Conservation (phyloP, 108 stramenopile genomes). For the Aurantiochytrium sp. region DNA sequence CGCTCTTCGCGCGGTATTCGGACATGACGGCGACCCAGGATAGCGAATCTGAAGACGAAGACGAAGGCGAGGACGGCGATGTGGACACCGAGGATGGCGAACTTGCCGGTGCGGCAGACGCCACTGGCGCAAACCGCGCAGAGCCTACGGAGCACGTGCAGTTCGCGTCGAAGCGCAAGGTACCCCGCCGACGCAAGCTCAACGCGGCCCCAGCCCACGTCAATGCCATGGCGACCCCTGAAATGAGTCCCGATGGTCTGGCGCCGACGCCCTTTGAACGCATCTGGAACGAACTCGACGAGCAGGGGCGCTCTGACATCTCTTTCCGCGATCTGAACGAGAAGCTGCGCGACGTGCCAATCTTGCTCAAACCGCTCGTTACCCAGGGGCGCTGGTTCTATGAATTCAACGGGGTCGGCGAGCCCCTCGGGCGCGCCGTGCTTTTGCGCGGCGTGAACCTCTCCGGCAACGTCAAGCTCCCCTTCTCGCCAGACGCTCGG, state of each 20-base stretch:
- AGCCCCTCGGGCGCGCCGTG: neutral
- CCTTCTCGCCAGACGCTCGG: neutral
- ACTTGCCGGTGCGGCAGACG: neutral
- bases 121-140: neutral
- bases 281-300: neutral
- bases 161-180: neutral
- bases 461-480: conserved; percentile 11
- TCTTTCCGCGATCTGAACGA: neutral
- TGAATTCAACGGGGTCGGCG: neutral
- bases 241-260: neutral
- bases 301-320: neutral
- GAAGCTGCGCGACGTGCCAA: neutral
- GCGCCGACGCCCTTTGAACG: neutral
- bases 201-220: neutral
- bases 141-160: neutral
- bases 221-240: neutral
- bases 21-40: neutral
- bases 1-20: neutral
- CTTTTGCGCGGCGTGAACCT: conserved; percentile 20
- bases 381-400: neutral
- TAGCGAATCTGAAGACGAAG: too few relatives aligned
- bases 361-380: neutral
- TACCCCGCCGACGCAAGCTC: neutral
- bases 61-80: neutral
- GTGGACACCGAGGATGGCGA: neutral